A percentile compares a stretch with the other conserved stretches of the same genome.
phyloP scores from a whole-genome alignment of 108 stramenopile genomes.

The Cylindrotheca closterium region DNA sequence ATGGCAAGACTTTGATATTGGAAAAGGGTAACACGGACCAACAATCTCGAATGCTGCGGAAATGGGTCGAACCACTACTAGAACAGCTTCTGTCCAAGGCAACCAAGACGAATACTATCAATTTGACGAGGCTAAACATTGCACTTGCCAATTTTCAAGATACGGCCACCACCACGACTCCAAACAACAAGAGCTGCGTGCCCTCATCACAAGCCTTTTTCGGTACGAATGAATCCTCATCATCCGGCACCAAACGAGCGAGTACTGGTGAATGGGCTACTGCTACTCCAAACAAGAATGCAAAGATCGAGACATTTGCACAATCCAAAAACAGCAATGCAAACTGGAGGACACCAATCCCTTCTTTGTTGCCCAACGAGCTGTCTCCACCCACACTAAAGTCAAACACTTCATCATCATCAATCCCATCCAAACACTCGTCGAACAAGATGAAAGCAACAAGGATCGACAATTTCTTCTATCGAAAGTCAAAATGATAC shows the following conservation, averaged over 20 bases:
- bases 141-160: constrained; percentile 48
- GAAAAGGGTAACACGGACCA: constrained; percentile 1
- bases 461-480: constrained; percentile 27
- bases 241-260: not conserved
- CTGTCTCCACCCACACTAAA: not conserved
- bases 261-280: not conserved
- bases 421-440: not conserved
- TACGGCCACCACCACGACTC: not conserved
- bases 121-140: constrained; percentile 51
- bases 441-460: constrained; percentile 5
- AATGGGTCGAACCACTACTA: constrained; percentile 10
- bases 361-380: not conserved
- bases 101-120: constrained; percentile 9
- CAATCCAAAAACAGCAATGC: too few species aligned
- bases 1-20: constrained; percentile 18
- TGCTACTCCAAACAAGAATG: not conserved
- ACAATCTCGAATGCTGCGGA: constrained; percentile 1
- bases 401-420: not conserved
- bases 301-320: not conserved
- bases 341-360: too few species aligned
- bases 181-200: not conserved
- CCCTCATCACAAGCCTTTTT: not conserved
- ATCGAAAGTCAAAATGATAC: too few species aligned
- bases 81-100: constrained; percentile 1
- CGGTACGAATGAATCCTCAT: not conserved